A percentile compares a stretch with the other conserved stretches of the same genome.
Evolutionary conservation across 2,329 filamentous ascomycete species (phyloP).

Genomic region (Claviceps sp.): DNA sequence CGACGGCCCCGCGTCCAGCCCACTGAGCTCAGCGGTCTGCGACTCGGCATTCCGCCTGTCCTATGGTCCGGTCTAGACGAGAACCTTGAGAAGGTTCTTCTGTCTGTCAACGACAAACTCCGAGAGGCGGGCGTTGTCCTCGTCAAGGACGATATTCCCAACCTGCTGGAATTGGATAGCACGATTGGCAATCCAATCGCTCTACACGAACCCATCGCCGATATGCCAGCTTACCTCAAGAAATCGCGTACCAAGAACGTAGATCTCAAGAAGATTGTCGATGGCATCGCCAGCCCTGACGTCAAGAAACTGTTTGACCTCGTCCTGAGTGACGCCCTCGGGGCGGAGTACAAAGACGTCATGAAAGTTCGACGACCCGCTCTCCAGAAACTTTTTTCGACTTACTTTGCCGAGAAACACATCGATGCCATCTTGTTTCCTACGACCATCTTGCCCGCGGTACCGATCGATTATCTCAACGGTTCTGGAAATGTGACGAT

Average conservation of each 20-base stretch:
- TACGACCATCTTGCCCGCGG: constrained; percentile 9
- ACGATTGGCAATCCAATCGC: constrained; percentile 4
- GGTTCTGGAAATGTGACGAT: constrained; percentile 8
- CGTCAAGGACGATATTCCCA: constrained; percentile 7
- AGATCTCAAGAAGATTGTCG: constrained; percentile 2
- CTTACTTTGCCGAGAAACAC: constrained; percentile 5
- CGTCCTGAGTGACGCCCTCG: constrained; percentile 3
- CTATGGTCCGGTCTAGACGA: constrained; percentile 8
- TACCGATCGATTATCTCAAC: constrained; percentile 5
- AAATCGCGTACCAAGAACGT: constrained; percentile 3
- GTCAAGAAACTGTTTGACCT: not conserved
- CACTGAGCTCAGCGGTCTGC: constrained; percentile 2
- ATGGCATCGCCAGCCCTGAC: constrained; percentile 4
- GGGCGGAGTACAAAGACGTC: constrained; percentile 3
- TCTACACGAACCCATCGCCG: constrained; percentile 5
- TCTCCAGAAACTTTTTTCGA: constrained; percentile 7
- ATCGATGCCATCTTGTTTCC: constrained; percentile 9
- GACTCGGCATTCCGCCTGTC: constrained; percentile 7
- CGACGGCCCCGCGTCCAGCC: constrained; percentile 23
- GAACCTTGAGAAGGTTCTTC: constrained; percentile 3
- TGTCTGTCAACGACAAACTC: constrained; percentile 3
- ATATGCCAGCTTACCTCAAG: constrained; percentile 7
- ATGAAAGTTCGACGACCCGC: constrained; percentile 8
- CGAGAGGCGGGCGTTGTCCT: constrained; percentile 6
- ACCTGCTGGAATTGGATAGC: constrained; percentile 5